A percentile compares a stretch with the other conserved stretches of the same genome.
Evolutionary conservation across 2,329 filamentous ascomycete genomes (phyloP).

Genomic region (Plectosphaerella sp.): DNA sequence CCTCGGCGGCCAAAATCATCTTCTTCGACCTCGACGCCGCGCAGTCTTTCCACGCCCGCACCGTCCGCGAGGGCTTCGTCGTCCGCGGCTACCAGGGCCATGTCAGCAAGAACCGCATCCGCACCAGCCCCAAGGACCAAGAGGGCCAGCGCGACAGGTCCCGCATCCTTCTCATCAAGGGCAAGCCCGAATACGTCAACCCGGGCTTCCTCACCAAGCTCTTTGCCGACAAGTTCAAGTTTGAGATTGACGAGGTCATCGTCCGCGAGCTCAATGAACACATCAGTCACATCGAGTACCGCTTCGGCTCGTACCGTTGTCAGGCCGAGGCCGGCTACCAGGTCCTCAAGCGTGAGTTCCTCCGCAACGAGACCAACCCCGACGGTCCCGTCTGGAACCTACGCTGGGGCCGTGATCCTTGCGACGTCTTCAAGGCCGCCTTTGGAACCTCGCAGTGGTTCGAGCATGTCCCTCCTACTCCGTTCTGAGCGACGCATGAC

Average conservation of each 20-base stretch:
- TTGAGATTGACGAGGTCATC: conserved; percentile 40
- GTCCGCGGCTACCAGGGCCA: conserved; percentile 30
- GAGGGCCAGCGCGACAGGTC: conserved; percentile 22
- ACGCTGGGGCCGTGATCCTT: conserved; percentile 8
- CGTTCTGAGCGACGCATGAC: too few relatives aligned
- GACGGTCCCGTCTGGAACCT: conserved; percentile 14
- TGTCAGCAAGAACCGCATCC: conserved; percentile 45
- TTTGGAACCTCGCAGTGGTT: too few relatives aligned
- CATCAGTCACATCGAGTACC: conserved; percentile 39
- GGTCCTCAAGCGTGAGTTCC: conserved; percentile 10
- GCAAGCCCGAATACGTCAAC: conserved; percentile 39
- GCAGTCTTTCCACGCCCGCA: conserved; percentile 22
- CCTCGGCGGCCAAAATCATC: conserved; percentile 43
- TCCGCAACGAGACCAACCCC: not conserved
- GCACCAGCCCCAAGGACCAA: conserved; percentile 22
- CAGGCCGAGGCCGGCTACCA: conserved; percentile 45
- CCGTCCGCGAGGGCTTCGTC: conserved; percentile 22
- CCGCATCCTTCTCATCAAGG: conserved; percentile 47
- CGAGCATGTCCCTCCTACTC: too few relatives aligned
- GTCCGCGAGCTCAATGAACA: conserved; percentile 19
- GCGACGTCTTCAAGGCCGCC: not conserved
- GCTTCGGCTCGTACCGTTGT: conserved; percentile 51
- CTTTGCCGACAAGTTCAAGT: conserved; percentile 39
- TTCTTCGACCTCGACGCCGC: conserved; percentile 40
- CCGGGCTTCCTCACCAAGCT: conserved; percentile 28